Conservation (phyloP, 169 alveolate genomes). For the Eimeria maxima region DNA sequence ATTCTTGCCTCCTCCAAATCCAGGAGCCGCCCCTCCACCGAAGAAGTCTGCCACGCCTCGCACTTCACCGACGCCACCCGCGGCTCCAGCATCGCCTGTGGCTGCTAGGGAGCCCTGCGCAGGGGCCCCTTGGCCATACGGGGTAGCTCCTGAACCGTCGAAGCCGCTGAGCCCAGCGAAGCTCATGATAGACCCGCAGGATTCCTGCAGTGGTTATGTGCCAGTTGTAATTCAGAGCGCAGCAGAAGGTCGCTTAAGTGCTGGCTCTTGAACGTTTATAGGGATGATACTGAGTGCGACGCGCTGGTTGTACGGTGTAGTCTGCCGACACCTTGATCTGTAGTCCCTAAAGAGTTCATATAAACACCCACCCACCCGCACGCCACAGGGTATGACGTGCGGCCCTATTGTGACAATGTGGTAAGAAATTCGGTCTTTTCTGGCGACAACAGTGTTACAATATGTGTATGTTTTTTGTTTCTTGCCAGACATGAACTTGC, state of each 20-base stretch:
- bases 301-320: neutral
- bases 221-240: neutral
- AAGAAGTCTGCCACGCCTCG: conserved; percentile 68
- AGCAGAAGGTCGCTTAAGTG: neutral
- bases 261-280: neutral
- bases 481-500: neutral
- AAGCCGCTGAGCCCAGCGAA: conserved; percentile 47
- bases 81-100: conserved; percentile 11
- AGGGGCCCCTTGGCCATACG: conserved; percentile 55
- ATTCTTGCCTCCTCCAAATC: conserved; percentile 67
- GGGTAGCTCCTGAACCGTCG: conserved; percentile 6
- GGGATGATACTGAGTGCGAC: neutral
- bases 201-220: neutral
- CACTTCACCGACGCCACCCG: conserved; percentile 8
- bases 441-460: neutral
- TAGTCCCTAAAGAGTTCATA: neutral
- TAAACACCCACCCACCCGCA: neutral
- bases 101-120: conserved; percentile 18
- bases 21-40: conserved; percentile 68
- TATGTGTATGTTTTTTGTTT: neutral
- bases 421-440: neutral
- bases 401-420: neutral
- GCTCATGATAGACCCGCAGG: neutral
- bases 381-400: neutral
- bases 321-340: neutral